Evolutionary conservation across 2,329 filamentous ascomycete species (phyloP).

Genomic region (Pyrenophora graminea): DNA sequence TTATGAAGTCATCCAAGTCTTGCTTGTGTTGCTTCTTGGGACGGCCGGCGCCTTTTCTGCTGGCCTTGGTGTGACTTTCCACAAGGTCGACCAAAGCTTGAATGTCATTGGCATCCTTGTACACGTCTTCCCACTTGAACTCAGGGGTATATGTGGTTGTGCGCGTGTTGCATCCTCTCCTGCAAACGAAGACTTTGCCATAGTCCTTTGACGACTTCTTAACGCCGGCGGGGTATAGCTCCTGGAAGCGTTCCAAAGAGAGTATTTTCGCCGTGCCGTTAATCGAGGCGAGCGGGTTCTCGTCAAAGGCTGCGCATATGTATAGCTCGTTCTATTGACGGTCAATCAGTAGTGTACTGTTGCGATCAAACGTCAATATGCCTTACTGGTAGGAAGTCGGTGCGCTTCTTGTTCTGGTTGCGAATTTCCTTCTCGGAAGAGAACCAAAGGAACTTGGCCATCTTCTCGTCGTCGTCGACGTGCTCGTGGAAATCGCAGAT

Average conservation of each 20-base stretch:
- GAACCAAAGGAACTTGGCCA: constrained; percentile 94
- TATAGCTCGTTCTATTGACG: constrained; percentile 79
- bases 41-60: constrained; percentile 56
- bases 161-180: constrained; percentile 83
- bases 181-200: constrained; percentile 87
- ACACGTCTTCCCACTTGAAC: constrained; percentile 88
- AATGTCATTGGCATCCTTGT: constrained; percentile 69
- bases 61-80: constrained; percentile 72
- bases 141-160: constrained; percentile 91
- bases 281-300: constrained; percentile 85
- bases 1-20: constrained; percentile 53
- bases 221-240: constrained; percentile 74
- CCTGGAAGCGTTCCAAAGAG: constrained; percentile 70
- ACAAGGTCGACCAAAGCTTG: constrained; percentile 68
- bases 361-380: not conserved
- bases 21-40: constrained; percentile 36
- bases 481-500: constrained; percentile 81
- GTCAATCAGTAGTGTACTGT: constrained; percentile 19
- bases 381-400: constrained; percentile 72
- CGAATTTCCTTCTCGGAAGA: constrained; percentile 87
- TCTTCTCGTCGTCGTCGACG: constrained; percentile 62
- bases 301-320: constrained; percentile 82
- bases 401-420: constrained; percentile 79
- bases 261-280: constrained; percentile 84
- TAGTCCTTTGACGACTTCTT: constrained; percentile 73